Evolutionary conservation across 257 asterid species (phyloP).

Genomic region (Solanum pinnatisectum): DNA sequence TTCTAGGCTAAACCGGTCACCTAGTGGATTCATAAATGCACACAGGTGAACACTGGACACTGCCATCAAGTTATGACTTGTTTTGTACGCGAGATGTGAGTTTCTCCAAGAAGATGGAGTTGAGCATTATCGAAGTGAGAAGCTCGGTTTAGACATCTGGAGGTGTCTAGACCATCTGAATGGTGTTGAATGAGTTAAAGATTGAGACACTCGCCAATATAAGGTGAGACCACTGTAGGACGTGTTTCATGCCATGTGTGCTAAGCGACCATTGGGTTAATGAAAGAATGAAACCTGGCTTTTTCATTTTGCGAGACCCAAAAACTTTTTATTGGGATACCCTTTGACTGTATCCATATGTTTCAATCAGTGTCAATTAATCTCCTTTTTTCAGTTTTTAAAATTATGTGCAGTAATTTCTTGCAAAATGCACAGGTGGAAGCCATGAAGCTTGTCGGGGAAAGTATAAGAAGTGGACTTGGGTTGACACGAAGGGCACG

Average conservation of each 20-base stretch:
- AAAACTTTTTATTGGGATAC: not conserved
- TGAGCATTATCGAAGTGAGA: not conserved
- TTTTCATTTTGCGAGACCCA: not conserved
- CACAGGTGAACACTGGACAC: not conserved
- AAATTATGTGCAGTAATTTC: not conserved
- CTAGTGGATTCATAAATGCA: not conserved
- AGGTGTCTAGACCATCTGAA: not conserved
- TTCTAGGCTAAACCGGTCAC: not conserved
- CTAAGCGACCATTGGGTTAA: not conserved
- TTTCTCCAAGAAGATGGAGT: not conserved
- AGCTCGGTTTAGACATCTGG: not conserved
- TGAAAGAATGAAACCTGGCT: not conserved
- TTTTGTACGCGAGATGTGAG: not conserved
- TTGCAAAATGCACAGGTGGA: slow-evolving; percentile 35
- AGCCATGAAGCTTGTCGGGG: slow-evolving; percentile 56
- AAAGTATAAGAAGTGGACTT: slow-evolving; percentile 41
- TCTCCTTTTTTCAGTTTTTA: not conserved
- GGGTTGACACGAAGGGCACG: slow-evolving; percentile 36
- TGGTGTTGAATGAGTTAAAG: not conserved
- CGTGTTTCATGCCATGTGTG: not conserved
- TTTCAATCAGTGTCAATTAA: not conserved
- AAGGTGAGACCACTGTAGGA: not conserved
- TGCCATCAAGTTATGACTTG: not conserved
- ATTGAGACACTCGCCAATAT: not conserved
- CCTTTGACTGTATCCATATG: not conserved